Evolutionary conservation across 2,329 filamentous ascomycete species (phyloP), one percentile per base, ranked within the genome.

Genomic region (Dryadomyces quercivorus): DNA sequence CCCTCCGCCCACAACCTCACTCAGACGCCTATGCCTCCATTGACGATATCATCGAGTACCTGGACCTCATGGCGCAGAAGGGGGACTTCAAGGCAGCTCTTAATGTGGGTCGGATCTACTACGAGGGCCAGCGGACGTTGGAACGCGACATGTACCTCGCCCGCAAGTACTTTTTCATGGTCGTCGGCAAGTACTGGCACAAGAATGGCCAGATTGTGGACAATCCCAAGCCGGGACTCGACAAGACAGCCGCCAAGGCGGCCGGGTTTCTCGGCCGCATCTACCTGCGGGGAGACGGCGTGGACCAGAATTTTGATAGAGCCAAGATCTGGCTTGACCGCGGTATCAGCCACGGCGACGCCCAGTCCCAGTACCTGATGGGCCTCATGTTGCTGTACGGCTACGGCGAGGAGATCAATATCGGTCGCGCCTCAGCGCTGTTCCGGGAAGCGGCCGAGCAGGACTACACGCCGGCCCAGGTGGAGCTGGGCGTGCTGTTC

Each of bases 31-130:
- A 95, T 63, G 89, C 90, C 1, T 87, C 88, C 16, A 81, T 96
- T 56, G 90, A 95, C 62, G 92, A 98, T 67, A 86, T 97, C 16
- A 82, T 98, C 56, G 93, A 98, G 66, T 98, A 95, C 62, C 75
- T 95, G 60, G 88, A 95, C 62, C 76, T 95, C 45, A 85, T 95
- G 76, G 89, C 89, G 6, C 82, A 91, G 57, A 95, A 95, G 66
- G 90, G 91, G 12, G 89, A 95, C 63, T 80, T 88, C 55, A 90
- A 88, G 65, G 88, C 91, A 1, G 92, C 88, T 0, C 90, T 91
- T 63, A 91, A 87, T 58, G 73, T 96, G 0, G 91, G 88, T 3
- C 83, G 88, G 59, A 80, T 95, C 58, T 87, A 94, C 66, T 95
- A 95, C 63, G 91, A 96, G 56, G 91, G 91, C 0, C 83, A 88